Conservation (phyloP, 129 eudicot genomes). For the Smallanthus sonchifolius region DNA sequence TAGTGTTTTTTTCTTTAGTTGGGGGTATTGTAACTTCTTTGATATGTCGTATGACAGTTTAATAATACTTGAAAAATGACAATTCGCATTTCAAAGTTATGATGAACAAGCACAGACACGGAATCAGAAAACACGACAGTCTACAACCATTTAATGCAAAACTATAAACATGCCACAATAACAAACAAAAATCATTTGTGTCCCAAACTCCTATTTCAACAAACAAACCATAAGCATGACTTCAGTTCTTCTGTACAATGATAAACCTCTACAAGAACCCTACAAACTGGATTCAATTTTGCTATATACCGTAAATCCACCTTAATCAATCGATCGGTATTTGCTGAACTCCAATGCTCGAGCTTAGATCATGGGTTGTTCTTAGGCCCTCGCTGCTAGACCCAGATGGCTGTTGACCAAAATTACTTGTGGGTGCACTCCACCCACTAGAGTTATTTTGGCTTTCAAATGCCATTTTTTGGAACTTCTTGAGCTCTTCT, state of each 20-base stretch:
- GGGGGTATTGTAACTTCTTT: too few relatives aligned
- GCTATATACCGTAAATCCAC: not conserved
- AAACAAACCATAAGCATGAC: slow-evolving; percentile 9
- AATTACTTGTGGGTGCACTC: slow-evolving; percentile 57
- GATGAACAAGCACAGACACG: too few relatives aligned
- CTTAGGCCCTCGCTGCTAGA: slow-evolving; percentile 54
- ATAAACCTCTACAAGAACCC: slow-evolving; percentile 2
- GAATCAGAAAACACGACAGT: not conserved
- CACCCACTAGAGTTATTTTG: slow-evolving; percentile 45
- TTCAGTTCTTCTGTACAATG: slow-evolving; percentile 3
- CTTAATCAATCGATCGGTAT: slow-evolving; percentile 8
- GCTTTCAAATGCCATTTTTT: slow-evolving; percentile 60
- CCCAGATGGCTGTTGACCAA: slow-evolving; percentile 54
- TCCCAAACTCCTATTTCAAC: slow-evolving; percentile 5
- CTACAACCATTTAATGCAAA: not conserved
- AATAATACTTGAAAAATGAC: too few relatives aligned
- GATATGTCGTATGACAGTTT: too few relatives aligned
- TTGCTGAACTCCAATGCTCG: slow-evolving; percentile 20
- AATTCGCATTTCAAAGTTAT: too few relatives aligned
- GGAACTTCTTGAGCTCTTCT: slow-evolving; percentile 59
- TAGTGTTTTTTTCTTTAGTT: too few relatives aligned
- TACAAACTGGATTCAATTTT: not conserved
- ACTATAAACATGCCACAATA: not conserved
- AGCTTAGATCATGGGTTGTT: slow-evolving; percentile 17
- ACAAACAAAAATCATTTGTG: slow-evolving; percentile 4